A percentile compares a stretch with the other conserved stretches of the same genome.
phyloP scores from a whole-genome alignment of 495 filamentous ascomycete species.

The Aspergillus avenaceus region DNA sequence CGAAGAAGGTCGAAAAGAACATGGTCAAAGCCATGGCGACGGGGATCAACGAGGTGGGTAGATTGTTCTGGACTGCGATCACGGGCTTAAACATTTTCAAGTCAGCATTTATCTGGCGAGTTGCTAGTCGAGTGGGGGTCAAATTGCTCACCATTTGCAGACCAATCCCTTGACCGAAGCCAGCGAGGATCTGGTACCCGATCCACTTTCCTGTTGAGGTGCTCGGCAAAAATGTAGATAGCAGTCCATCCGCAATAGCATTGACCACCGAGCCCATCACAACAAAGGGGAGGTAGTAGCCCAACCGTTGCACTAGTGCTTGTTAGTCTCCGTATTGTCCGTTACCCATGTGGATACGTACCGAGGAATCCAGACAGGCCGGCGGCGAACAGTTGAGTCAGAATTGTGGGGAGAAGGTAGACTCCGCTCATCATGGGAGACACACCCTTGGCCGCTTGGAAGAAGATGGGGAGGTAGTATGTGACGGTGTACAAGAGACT shows the following conservation, averaged over 20 bases:
- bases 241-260: slow-evolving; percentile 41
- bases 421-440: slow-evolving; percentile 28
- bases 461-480: slow-evolving; percentile 33
- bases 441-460: slow-evolving; percentile 24
- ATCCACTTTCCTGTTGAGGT: slow-evolving; percentile 45
- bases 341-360: no score
- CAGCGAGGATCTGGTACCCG: slow-evolving; percentile 50
- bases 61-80: slow-evolving; percentile 31
- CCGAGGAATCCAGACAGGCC: slow-evolving; percentile 30
- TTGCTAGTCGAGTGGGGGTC: not conserved
- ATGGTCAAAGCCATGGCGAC: not conserved
- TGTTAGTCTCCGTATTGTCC: no score
- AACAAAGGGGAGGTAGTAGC: slow-evolving; percentile 46
- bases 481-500: slow-evolving; percentile 14
- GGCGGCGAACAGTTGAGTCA: slow-evolving; percentile 39
- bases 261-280: slow-evolving; percentile 18
- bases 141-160: slow-evolving; percentile 35
- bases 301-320: slow-evolving; percentile 22
- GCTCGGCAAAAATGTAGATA: slow-evolving; percentile 41
- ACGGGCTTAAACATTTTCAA: slow-evolving; percentile 17
- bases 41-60: not conserved
- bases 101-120: not conserved
- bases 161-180: slow-evolving; percentile 41
- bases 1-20: not conserved
- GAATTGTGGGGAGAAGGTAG: slow-evolving; percentile 28